A percentile compares a stretch with the other conserved stretches of the same genome.
These are phyloP conservation scores for Trichoderma pleuroti DNA, from an alignment of 2,329 filamentous ascomycete species.

Conservation along the genomic window DNA sequence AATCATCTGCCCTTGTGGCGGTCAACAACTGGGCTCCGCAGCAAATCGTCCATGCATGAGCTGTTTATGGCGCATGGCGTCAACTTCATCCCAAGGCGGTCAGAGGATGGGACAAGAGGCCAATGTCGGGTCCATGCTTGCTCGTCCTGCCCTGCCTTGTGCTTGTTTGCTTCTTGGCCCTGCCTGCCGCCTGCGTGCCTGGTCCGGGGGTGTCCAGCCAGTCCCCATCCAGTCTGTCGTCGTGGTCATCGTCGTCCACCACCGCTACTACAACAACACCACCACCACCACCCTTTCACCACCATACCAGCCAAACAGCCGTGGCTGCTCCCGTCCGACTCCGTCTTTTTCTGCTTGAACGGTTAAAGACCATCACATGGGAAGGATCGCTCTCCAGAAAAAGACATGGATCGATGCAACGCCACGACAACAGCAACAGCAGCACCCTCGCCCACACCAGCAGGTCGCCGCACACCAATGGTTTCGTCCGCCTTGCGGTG, in stretches of 20 bases:
- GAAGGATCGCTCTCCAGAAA: constrained; percentile 5
- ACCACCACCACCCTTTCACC: constrained; percentile 3
- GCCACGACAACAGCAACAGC: constrained; percentile 13
- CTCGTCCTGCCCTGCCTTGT: background rate
- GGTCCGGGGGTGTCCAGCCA: background rate
- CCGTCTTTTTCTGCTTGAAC: background rate
- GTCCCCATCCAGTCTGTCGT: background rate
- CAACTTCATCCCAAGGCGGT: constrained; percentile 15
- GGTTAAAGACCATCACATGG: constrained; percentile 4
- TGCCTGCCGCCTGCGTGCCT: constrained; percentile 1
- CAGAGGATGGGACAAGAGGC: background rate
- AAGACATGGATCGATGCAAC: constrained; percentile 15
- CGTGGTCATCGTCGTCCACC: constrained; percentile 4
- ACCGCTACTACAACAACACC: background rate
- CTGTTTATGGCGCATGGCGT: constrained; percentile 19
- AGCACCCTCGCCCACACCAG: constrained; percentile 4
- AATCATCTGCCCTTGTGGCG: constrained; percentile 15
- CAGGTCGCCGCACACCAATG: constrained; percentile 7
- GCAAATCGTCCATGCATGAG: constrained; percentile 17
- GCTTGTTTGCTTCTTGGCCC: background rate
- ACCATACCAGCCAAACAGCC: background rate
- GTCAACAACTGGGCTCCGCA: constrained; percentile 16
- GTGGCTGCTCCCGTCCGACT: background rate
- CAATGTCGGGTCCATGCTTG: constrained; percentile 4
- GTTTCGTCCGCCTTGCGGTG: constrained; percentile 10